Evolutionary conservation across 805 yeast genomes (phyloP).

Genomic region (Candida insectalens): DNA sequence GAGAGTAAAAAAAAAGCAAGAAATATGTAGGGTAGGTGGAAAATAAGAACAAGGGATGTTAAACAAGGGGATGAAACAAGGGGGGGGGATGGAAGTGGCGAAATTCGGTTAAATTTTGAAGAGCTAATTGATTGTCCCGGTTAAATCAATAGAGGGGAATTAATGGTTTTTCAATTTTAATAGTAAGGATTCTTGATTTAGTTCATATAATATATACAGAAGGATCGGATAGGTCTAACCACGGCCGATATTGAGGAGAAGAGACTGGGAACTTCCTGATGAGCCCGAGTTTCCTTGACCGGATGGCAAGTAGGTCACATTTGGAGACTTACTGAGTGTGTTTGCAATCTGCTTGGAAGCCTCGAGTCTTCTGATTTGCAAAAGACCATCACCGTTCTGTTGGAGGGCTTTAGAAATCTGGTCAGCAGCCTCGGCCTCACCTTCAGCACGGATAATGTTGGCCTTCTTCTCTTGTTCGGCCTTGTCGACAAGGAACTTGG

Average conservation of each 20-base stretch:
- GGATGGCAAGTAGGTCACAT: constrained; percentile 81
- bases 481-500: constrained; percentile 83
- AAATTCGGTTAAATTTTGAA: too few species aligned
- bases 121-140: neutral
- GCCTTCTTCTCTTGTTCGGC: constrained; percentile 98
- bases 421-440: constrained; percentile 98
- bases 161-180: neutral
- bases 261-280: constrained; percentile 33
- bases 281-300: constrained; percentile 29
- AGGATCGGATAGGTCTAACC: neutral
- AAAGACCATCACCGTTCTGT: constrained; percentile 92
- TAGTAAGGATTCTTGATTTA: too few species aligned
- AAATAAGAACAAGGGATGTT: too few species aligned
- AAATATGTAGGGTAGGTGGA: too few species aligned
- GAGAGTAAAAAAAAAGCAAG: too few species aligned
- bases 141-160: neutral
- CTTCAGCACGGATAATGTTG: constrained; percentile 91
- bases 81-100: too few species aligned
- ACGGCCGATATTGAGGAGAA: constrained; percentile 64
- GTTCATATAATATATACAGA: neutral
- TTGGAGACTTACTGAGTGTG: constrained; percentile 73
- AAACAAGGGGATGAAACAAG: too few species aligned
- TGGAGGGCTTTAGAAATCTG: constrained; percentile 84
- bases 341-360: constrained; percentile 93
- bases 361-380: constrained; percentile 89